Base-by-base conservation (phyloP, 768 basidiomycete species). In the Lactarius akahatsu region DNA sequence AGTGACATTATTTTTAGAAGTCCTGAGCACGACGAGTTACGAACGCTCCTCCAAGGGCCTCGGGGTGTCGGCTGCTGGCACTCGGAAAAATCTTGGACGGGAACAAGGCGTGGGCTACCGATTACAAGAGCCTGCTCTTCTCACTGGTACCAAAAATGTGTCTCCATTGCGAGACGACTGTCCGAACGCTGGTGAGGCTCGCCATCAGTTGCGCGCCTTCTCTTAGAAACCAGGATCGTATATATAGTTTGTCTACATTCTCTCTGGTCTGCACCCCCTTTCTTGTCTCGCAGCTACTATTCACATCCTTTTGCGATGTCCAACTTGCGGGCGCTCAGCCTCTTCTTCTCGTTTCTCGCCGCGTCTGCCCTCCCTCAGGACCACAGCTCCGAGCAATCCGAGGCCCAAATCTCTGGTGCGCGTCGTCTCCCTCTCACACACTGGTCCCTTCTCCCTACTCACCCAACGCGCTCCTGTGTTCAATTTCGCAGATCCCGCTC, bases 321-420 rank as follows among this genome's bases (percentile, higher is more conserved):
- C 4, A 5, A 45, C 23, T 38, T 38, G 0, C 67, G 30, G 16
- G 47, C 47, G 23, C 23, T 43, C 15, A 45, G 7, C 5, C 55
- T 68, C 38, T 9, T 69, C 38, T 23, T 32, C 15, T 45, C 41
- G 1, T 15, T 69, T 15, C 11, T 70, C 28, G 47, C 36, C 1
- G 45, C 45, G 1, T 56, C 64, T 20, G 55, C 47, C 59, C 55
- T 52, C 9, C 61, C 70, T 3, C 70, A 70, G 40, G 40, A 47
- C 23, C 68, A 62, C 55, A 65, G 18, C 15, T 43, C 55, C 23
- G 70, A 70, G 64, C 43, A 65, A n/a, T 62, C 68, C 20, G 67
- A 70, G 61, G 64, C 68, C 1, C 38, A 69, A 30, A 69, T 69
- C 11, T 30, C 28, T 2, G 69, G 69, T 69, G 23, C 41, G 62